A percentile compares a stretch with the other conserved stretches of the same genome.
phyloP scores from a whole-genome alignment of 1,139 yeast genomes.

The Hyphopichia fennica region DNA sequence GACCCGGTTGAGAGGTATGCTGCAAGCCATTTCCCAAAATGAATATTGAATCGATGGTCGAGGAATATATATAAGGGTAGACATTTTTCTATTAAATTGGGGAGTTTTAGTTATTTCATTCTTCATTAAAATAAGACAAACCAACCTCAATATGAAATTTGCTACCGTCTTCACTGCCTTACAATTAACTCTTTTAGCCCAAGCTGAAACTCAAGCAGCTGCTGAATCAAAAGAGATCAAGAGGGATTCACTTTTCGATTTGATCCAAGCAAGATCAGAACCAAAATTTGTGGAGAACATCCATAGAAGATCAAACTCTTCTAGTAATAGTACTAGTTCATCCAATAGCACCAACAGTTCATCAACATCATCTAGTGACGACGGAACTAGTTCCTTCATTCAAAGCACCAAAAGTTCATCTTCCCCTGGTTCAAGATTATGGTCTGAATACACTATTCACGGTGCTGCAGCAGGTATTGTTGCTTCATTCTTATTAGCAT shows the following conservation, averaged over 20 bases:
- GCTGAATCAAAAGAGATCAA: not conserved
- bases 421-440: not conserved
- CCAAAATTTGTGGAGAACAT: not conserved
- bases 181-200: not conserved
- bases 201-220: not conserved
- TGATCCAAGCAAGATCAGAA: not conserved
- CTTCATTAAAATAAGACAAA: not conserved
- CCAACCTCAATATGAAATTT: not conserved
- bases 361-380: not conserved
- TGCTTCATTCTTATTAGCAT: slow-evolving; percentile 3
- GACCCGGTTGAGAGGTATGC: not conserved
- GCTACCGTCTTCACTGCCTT: not conserved
- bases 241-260: not conserved
- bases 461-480: not conserved
- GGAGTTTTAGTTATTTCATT: not conserved
- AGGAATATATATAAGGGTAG: not conserved
- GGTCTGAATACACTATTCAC: not conserved
- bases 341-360: not conserved
- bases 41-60: not conserved
- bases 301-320: not conserved
- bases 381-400: not conserved
- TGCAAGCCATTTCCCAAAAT: not conserved
- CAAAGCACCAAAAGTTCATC: slow-evolving; percentile 1
- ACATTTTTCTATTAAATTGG: too few species aligned
- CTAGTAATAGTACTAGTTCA: not conserved